Base-by-base conservation (phyloP, 164 flowering plant genomes). In the Aristolochia contorta region DNA sequence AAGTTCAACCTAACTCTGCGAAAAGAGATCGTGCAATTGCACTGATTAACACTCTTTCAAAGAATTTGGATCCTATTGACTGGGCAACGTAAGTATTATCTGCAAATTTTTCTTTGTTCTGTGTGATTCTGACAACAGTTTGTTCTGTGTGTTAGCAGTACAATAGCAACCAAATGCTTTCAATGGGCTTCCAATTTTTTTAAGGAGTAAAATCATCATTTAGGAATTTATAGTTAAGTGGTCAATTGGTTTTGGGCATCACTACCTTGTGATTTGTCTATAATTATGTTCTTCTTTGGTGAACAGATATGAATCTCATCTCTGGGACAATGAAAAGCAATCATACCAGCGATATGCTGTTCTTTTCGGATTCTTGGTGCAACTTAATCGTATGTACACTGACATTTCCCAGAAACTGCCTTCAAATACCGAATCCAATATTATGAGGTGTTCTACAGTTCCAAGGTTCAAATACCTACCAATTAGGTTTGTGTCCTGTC, bases 401-500 rank as follows among this genome's bases (percentile, higher is more conserved):
- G 81, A 85, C 71, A 78, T 89, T 22, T 72, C 75, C 47, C 91
- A 84, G 68, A 94, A 82, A 72, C 63, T 84, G 59, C 86, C 96
- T 30, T 72, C 84, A 24, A 90, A 86, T 78, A 70, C 93, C 16
- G 89, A 86, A 64, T 85, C 97, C 60, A 94, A 94, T 69, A 80
- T 87, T 21, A 77, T 90, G 96, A 79, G 90, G 78, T 91, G 96
- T 77, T 84, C 91, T 43, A 70, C 77, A 6, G 87, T 93, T 70
- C 95, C 97, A 62, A 91, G 97, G 15, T 94, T 94, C 77, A 85
- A 86, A 67, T 94, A 90, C 68, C 97, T 94, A 74, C 99, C 99
- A 30, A 93, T 93, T 76, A 90, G 99, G 99, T 93, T 21, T n/a
- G 65, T 62, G 5, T 57, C 64, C 19, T 30, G 3, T 27, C 21